phyloP scores from a whole-genome alignment of 495 filamentous ascomycete species.

The Acidomyces sp. region DNA sequence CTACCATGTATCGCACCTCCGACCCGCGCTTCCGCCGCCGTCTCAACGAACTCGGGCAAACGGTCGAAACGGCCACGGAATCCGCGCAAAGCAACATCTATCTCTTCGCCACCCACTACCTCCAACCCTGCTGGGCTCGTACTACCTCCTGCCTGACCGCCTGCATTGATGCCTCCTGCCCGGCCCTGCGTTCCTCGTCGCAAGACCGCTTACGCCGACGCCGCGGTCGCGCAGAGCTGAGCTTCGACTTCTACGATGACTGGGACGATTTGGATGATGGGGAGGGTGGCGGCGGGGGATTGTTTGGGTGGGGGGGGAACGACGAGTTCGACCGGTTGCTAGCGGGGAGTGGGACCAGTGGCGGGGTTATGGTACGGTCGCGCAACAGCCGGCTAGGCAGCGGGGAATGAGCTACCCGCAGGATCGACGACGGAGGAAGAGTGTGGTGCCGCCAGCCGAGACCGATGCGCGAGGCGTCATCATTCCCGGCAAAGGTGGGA shows the following conservation, averaged over 20 bases:
- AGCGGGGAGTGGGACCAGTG: constrained; percentile 49
- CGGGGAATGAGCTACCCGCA: constrained; percentile 68
- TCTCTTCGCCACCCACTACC: constrained; percentile 71
- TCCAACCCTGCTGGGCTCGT: constrained; percentile 65
- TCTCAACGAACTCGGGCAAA: constrained; percentile 85
- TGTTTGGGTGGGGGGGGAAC: constrained; percentile 59
- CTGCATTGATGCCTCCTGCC: constrained; percentile 46
- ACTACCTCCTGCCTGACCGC: constrained; percentile 50
- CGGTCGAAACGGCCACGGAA: constrained; percentile 83
- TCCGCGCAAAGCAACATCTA: constrained; percentile 79
- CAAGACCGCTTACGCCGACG: constrained; percentile 54
- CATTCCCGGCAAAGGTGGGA: constrained; percentile 84
- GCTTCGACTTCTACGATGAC: constrained; percentile 97
- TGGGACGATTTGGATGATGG: constrained; percentile 72
- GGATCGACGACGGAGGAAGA: constrained; percentile 48
- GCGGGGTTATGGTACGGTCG: constrained; percentile 24
- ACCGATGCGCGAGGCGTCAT: constrained; percentile 41
- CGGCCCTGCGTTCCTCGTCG: constrained; percentile 41
- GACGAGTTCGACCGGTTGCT: constrained; percentile 82
- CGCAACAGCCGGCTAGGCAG: constrained; percentile 58
- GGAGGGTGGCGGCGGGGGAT: constrained; percentile 47
- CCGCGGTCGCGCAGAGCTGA: constrained; percentile 56
- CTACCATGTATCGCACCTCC: constrained; percentile 38
- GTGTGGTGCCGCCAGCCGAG: constrained; percentile 46
- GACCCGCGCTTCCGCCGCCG: constrained; percentile 89